These are phyloP conservation scores for Dittrichia graveolens DNA, from an alignment of 129 eudicot species.

Conservation along the genomic window DNA sequence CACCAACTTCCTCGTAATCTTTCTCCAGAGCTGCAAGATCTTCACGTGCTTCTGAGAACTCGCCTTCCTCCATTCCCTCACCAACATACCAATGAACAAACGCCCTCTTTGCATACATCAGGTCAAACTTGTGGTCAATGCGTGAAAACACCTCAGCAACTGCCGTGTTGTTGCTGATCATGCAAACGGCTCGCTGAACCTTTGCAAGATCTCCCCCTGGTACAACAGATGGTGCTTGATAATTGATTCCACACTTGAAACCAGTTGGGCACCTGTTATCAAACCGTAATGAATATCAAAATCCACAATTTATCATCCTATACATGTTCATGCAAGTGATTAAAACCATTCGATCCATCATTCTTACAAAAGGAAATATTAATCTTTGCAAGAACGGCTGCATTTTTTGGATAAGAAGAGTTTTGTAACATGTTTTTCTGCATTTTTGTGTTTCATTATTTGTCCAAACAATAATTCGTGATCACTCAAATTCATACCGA, in stretches of 20 bases:
- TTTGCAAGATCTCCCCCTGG: constrained; percentile 94
- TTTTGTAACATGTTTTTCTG: too few relatives aligned
- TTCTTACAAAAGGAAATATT: too few relatives aligned
- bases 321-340: background rate
- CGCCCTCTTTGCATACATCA: constrained; percentile 85
- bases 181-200: constrained; percentile 94
- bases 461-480: too few relatives aligned
- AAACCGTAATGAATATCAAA: background rate
- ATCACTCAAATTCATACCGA: too few relatives aligned
- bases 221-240: constrained; percentile 86
- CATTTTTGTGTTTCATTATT: too few relatives aligned
- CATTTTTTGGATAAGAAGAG: too few relatives aligned
- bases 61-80: constrained; percentile 96
- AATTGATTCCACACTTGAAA: constrained; percentile 85
- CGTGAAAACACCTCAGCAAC: constrained; percentile 91
- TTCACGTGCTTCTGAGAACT: constrained; percentile 92
- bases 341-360: too few relatives aligned
- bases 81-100: constrained; percentile 97
- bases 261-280: constrained; percentile 89
- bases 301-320: background rate
- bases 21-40: constrained; percentile 91
- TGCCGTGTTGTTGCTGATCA: constrained; percentile 96
- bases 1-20: constrained; percentile 91
- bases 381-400: too few relatives aligned
- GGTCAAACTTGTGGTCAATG: constrained; percentile 85